These are phyloP conservation scores for Wallacemonas collosoma DNA, from an alignment of 208 protist species.

Conservation along the genomic window DNA sequence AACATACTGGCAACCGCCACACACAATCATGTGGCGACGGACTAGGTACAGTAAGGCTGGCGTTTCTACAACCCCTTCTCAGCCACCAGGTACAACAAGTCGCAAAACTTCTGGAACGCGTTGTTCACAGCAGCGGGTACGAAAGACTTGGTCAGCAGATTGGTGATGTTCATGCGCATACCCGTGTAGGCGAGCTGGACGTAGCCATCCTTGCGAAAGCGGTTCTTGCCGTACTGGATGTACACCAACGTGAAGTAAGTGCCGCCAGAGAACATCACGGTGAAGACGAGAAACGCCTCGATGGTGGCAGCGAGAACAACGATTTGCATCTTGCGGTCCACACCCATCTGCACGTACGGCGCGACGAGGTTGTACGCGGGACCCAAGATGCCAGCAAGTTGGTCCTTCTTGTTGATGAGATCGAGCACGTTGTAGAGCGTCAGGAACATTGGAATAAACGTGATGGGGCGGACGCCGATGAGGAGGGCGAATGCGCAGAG, in stretches of 20 bases:
- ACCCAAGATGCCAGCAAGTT: constrained; percentile 31
- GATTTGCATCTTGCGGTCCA: constrained; percentile 33
- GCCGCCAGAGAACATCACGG: constrained; percentile 67
- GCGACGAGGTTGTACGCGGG: constrained; percentile 31
- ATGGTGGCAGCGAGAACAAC: constrained; percentile 50
- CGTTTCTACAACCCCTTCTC: constrained; percentile 30
- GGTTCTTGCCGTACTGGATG: constrained; percentile 77
- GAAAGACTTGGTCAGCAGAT: constrained; percentile 24
- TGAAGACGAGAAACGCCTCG: constrained; percentile 72
- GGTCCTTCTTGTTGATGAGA: constrained; percentile 32
- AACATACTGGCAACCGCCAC: too few relatives aligned
- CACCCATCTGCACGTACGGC: constrained; percentile 44
- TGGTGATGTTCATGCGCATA: constrained; percentile 64
- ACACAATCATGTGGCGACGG: not conserved
- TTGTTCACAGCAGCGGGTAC: constrained; percentile 17
- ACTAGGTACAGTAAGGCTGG: constrained; percentile 6
- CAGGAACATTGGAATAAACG: constrained; percentile 45
- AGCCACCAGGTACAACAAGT: constrained; percentile 46
- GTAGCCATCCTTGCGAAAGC: constrained; percentile 71
- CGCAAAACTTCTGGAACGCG: constrained; percentile 67
- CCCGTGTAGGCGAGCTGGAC: constrained; percentile 65
- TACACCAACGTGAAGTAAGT: constrained; percentile 75
- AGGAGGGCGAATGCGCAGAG: constrained; percentile 55
- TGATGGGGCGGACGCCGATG: constrained; percentile 39
- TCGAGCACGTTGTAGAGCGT: constrained; percentile 53